Conservation (phyloP, 2,329 filamentous ascomycete genomes). For the Pyricularia sp. region DNA sequence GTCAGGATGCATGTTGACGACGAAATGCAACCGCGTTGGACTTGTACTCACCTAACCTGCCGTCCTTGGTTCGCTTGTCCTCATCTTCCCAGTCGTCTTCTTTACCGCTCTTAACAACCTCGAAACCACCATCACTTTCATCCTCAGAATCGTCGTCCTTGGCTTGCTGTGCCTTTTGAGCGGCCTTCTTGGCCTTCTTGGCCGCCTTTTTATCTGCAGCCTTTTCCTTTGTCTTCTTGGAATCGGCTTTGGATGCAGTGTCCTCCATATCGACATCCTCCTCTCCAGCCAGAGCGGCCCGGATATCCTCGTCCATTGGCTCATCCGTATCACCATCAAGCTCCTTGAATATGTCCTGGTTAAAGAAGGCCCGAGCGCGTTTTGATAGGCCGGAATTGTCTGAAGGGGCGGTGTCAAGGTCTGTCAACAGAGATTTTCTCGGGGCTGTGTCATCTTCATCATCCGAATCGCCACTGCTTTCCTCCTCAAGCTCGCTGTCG, state of each 20-base stretch:
- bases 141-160: constrained; percentile 17
- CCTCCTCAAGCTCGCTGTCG: constrained; percentile 43
- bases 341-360: constrained; percentile 87
- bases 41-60: constrained; percentile 43
- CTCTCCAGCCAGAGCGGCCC: constrained; percentile 11
- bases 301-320: constrained; percentile 20
- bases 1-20: constrained; percentile 13
- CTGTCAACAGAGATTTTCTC: constrained; percentile 48
- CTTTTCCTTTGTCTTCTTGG: constrained; percentile 21
- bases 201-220: constrained; percentile 14
- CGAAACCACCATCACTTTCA: constrained; percentile 34
- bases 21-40: not conserved
- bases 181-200: constrained; percentile 18
- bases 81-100: constrained; percentile 54
- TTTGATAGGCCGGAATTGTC: constrained; percentile 61
- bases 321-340: constrained; percentile 59
- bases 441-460: constrained; percentile 34
- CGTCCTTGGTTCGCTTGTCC: constrained; percentile 53
- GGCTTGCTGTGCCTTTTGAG: constrained; percentile 6
- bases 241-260: constrained; percentile 26
- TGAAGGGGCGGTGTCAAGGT: constrained; percentile 45
- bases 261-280: constrained; percentile 23
- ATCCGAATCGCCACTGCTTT: constrained; percentile 54
- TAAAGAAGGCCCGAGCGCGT: constrained; percentile 81
- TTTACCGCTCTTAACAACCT: constrained; percentile 45